These are phyloP conservation scores for Eimeria falciformis DNA, from an alignment of 169 alveolate genomes.

Conservation along the genomic window DNA sequence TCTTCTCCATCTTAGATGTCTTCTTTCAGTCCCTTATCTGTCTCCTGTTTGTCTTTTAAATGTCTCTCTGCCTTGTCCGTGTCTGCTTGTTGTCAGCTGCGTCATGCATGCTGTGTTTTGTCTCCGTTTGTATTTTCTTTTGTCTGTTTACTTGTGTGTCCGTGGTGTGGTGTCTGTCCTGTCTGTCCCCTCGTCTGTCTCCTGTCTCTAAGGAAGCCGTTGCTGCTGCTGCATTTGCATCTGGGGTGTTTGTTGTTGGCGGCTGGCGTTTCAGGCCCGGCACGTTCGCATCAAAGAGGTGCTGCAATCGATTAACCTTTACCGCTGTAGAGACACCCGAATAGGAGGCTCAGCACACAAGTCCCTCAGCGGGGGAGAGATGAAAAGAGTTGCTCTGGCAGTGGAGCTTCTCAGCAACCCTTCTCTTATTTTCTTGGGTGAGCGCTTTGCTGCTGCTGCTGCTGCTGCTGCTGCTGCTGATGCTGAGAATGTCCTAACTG, in stretches of 20 bases:
- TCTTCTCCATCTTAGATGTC: no score
- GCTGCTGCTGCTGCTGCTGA: conserved; percentile 22
- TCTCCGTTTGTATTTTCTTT: no score
- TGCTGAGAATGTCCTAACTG: no score
- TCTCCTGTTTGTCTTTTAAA: neutral
- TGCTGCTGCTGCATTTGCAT: conserved; percentile 15
- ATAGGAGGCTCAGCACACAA: conserved; percentile 75
- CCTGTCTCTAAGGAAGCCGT: no score
- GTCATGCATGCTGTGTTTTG: no score
- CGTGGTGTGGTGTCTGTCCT: no score
- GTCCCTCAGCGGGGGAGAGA: conserved; percentile 92
- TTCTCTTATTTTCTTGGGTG: conserved; percentile 90
- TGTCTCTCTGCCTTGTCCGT: no score
- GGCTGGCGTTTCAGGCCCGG: neutral
- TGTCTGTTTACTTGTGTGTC: no score
- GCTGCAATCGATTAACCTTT: conserved; percentile 7
- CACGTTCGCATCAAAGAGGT: neutral
- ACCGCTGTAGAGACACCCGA: conserved; percentile 34
- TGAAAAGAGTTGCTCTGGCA: conserved; percentile 92
- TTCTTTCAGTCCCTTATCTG: neutral
- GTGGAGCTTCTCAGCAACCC: conserved; percentile 94
- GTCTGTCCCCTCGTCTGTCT: no score
- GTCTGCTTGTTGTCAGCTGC: no score
- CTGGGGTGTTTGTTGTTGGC: neutral
- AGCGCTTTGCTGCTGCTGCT: conserved; percentile 52